Conservation (phyloP, 2,329 filamentous ascomycete species). For the Orbilia blumenaviensis region DNA sequence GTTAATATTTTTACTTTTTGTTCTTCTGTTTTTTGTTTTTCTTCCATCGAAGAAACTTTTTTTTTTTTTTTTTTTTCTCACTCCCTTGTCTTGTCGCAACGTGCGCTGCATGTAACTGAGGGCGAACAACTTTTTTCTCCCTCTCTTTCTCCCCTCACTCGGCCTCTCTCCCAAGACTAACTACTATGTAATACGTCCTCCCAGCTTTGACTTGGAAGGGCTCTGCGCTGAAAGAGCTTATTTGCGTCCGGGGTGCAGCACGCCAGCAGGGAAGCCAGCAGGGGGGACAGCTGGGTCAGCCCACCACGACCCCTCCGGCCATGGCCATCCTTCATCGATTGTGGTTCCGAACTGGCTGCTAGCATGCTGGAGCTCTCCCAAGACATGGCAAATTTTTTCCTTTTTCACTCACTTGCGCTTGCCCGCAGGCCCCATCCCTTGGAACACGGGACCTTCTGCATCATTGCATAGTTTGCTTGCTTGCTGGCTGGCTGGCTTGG, state of each 20-base stretch:
- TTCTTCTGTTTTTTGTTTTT: too few relatives aligned
- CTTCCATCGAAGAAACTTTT: not conserved
- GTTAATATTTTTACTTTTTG: constrained; percentile 34
- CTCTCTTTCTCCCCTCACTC: too few relatives aligned
- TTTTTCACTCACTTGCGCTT: constrained; percentile 29
- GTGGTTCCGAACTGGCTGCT: constrained; percentile 40
- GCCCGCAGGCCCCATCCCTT: constrained; percentile 20
- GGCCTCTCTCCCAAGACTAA: too few relatives aligned
- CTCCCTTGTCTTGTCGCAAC: constrained; percentile 26
- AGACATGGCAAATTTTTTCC: constrained; percentile 37
- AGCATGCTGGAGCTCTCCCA: constrained; percentile 48
- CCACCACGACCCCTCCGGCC: constrained; percentile 29
- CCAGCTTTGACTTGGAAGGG: constrained; percentile 15
- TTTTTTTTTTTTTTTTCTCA: constrained; percentile 2
- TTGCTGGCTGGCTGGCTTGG: not conserved
- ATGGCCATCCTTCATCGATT: constrained; percentile 10
- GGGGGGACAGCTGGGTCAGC: constrained; percentile 40
- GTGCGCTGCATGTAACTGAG: not conserved
- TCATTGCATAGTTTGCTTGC: constrained; percentile 14
- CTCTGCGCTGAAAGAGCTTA: constrained; percentile 43
- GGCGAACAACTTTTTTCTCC: constrained; percentile 18
- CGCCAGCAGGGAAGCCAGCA: constrained; percentile 6
- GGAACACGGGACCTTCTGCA: constrained; percentile 49
- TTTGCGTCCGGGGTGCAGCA: constrained; percentile 39
- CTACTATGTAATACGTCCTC: too few relatives aligned